A percentile compares a stretch with the other conserved stretches of the same genome.
These are phyloP conservation scores for Persicaria tinctoria DNA, from an alignment of 148 eudicot genomes.

Conservation along the genomic window DNA sequence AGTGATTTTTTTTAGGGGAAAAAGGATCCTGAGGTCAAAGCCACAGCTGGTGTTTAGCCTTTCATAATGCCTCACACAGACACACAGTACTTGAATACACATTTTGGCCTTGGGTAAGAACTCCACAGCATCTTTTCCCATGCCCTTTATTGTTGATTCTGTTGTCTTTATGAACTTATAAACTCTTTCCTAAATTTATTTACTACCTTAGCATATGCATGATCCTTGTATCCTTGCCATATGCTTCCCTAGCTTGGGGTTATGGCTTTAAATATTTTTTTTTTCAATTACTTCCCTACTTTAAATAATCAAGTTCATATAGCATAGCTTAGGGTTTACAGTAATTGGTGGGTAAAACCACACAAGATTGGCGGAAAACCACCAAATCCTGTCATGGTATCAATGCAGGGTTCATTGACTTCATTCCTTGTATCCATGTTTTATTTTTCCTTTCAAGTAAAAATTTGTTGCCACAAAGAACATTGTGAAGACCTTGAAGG, in stretches of 20 bases:
- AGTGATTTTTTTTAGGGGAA: conserved; percentile 36
- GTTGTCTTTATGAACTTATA: neutral
- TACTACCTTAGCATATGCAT: too few species aligned
- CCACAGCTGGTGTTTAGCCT: conserved; percentile 61
- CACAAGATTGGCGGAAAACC: too few species aligned
- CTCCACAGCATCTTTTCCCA: neutral
- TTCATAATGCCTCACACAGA: neutral
- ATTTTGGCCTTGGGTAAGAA: conserved; percentile 19
- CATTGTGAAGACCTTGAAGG: neutral
- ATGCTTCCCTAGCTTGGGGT: too few species aligned
- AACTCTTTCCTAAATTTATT: neutral
- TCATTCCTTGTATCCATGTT: too few species aligned
- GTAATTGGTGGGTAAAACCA: too few species aligned
- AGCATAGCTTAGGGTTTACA: neutral
- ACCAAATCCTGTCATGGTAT: too few species aligned
- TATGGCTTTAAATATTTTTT: neutral
- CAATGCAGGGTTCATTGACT: too few species aligned
- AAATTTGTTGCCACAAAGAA: neutral
- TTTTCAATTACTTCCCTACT: neutral
- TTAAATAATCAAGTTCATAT: neutral
- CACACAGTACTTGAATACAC: neutral
- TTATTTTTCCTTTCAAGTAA: neutral
- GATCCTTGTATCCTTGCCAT: too few species aligned
- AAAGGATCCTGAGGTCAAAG: conserved; percentile 43
- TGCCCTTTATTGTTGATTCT: conserved; percentile 3